A percentile compares a stretch with the other conserved stretches of the same genome.
Conservation (phyloP, 805 yeast genomes). For the Suhomyces xylopsoci region DNA sequence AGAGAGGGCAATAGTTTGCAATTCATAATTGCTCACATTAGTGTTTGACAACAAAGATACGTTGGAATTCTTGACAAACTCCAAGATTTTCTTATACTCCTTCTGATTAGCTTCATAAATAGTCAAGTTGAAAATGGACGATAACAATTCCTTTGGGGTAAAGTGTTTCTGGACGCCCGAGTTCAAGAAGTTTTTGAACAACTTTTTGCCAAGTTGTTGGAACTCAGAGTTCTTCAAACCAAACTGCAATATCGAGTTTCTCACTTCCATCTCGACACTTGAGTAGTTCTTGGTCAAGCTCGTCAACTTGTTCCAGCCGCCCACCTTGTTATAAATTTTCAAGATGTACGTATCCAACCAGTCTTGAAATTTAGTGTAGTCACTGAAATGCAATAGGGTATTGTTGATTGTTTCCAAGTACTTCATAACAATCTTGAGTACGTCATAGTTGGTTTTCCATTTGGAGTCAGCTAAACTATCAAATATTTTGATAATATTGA, state of each 20-base stretch:
- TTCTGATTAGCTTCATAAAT: slow-evolving; percentile 39
- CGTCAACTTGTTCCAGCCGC: slow-evolving; percentile 23
- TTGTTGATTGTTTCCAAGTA: slow-evolving; percentile 32
- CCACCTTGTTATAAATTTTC: slow-evolving; percentile 21
- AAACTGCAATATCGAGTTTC: slow-evolving; percentile 43
- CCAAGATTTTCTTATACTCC: slow-evolving; percentile 59
- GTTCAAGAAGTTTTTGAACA: slow-evolving; percentile 46
- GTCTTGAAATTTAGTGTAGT: slow-evolving; percentile 18
- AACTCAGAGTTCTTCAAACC: slow-evolving; percentile 27
- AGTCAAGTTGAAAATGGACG: slow-evolving; percentile 42
- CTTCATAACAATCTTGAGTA: slow-evolving; percentile 35
- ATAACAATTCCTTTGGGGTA: slow-evolving; percentile 49
- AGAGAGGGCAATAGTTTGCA: slow-evolving; percentile 56
- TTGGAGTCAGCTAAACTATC: slow-evolving; percentile 20
- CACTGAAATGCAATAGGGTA: slow-evolving; percentile 29
- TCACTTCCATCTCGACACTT: slow-evolving; percentile 41
- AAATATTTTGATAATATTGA: slow-evolving; percentile 30
- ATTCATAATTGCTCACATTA: slow-evolving; percentile 29
- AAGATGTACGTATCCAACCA: slow-evolving; percentile 20
- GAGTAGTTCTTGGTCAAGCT: slow-evolving; percentile 7
- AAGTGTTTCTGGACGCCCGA: slow-evolving; percentile 49
- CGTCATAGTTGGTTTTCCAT: slow-evolving; percentile 25
- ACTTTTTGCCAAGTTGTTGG: slow-evolving; percentile 32
- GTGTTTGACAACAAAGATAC: slow-evolving; percentile 41
- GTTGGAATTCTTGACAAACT: slow-evolving; percentile 50